Base-by-base conservation (phyloP, 352 stramenopile genomes). In the Phytopythium mirpurense region DNA sequence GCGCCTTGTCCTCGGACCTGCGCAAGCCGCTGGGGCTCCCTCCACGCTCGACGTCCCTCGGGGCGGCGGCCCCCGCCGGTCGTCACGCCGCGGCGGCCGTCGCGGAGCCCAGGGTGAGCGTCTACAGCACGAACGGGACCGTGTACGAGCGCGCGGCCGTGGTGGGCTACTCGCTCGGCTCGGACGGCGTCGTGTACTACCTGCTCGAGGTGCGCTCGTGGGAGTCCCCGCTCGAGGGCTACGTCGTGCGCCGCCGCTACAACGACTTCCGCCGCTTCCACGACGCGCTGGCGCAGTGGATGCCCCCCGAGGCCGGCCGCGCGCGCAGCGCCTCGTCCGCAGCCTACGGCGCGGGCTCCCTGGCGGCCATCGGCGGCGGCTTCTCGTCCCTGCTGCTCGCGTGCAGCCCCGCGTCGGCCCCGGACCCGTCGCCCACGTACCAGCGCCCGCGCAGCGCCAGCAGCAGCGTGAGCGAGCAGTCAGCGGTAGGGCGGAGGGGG, bases 241-340 rank as follows among this genome's bases (percentile, higher is more conserved):
- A 91, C 70, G 79, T 88, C 46, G 72, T 91, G 41, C 78, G 81
- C 18, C 74, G 81, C 21, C 74, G 81, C 7, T 91, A 85, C 65
- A 86, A 83, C 54, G 81, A 91, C 58, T 89, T 91, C 46, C 77
- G 75, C 58, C 60, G 67, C 40, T 74, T 91, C 60, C 73, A 89
- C 53, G 46, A 71, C 1, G 61, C 78, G 29, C 63, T 91, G 41
- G 40, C 58, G n/a, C 59, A 72, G 51, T 56, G 56, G 47, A 91
- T 89, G 81, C 70, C 78, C 0, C 63, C 54, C 0, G 61, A 70
- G 35, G 23, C 46, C 57, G 68, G 12, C 54, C 67, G 47, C 54
- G 58, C 52, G 42, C 56, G 53, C 41, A 62, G 64, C 54, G 46
- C 51, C 47, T 59, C 60, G 26, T 23, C 35, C 46, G 40, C 48